phyloP scores from a whole-genome alignment of 2,329 filamentous ascomycete genomes.

The Hypoxylon sp. region DNA sequence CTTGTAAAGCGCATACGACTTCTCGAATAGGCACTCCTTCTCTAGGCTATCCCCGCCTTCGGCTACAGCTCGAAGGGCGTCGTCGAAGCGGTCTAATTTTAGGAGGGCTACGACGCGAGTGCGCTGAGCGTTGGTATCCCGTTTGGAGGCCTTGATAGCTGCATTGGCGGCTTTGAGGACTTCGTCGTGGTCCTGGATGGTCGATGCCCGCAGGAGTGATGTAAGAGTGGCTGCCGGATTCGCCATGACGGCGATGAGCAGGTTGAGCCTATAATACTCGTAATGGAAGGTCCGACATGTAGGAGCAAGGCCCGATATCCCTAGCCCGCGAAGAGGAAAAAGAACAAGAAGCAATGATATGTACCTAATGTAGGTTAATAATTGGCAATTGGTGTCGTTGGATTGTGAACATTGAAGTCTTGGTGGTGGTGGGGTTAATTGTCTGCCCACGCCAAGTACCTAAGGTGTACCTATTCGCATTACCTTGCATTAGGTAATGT shows the following conservation, averaged over 20 bases:
- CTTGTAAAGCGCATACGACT: slow-evolving; percentile 88
- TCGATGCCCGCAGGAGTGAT: slow-evolving; percentile 66
- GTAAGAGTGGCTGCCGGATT: slow-evolving; percentile 65
- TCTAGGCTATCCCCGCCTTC: slow-evolving; percentile 73
- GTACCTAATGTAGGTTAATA: neutral
- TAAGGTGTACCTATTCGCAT: neutral
- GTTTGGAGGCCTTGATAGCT: slow-evolving; percentile 72
- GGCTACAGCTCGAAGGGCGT: slow-evolving; percentile 77
- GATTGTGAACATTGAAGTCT: slow-evolving; percentile 7
- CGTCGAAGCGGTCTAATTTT: slow-evolving; percentile 85
- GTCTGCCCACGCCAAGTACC: neutral
- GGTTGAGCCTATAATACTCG: slow-evolving; percentile 2
- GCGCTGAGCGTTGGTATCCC: slow-evolving; percentile 70
- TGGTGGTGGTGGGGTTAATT: slow-evolving; percentile 9
- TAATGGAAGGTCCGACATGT: slow-evolving; percentile 1
- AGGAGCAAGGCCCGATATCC: neutral
- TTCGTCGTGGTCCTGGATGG: slow-evolving; percentile 79
- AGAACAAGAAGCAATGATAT: neutral
- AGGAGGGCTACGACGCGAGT: slow-evolving; percentile 80
- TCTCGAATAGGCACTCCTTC: slow-evolving; percentile 74
- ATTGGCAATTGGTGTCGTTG: slow-evolving; percentile 3
- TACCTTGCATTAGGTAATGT: neutral
- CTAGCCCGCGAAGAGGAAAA: neutral
- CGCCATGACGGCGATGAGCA: slow-evolving; percentile 50
- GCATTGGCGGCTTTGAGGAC: slow-evolving; percentile 74